phyloP scores from a whole-genome alignment of 2,329 filamentous ascomycete genomes.

The Trichoderma aggressivum region DNA sequence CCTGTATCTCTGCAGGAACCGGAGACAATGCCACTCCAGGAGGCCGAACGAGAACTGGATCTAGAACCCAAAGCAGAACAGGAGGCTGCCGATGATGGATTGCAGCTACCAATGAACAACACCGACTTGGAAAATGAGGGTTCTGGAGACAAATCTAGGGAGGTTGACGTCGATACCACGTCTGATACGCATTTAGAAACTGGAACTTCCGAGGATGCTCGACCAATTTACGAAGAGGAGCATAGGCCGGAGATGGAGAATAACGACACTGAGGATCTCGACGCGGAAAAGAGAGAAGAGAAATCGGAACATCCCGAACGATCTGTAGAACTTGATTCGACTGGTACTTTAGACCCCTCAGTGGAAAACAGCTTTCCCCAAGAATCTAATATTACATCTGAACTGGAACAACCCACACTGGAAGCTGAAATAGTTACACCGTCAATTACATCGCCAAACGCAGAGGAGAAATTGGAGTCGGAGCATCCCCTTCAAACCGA shows the following conservation, averaged over 20 bases:
- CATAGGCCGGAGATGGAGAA: background rate
- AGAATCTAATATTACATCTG: slow-evolving; percentile 13
- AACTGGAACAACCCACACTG: slow-evolving; percentile 13
- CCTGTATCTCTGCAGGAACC: slow-evolving; percentile 30
- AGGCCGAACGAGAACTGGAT: background rate
- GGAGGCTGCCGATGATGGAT: background rate
- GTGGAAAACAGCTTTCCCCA: slow-evolving; percentile 17
- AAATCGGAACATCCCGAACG: slow-evolving; percentile 31
- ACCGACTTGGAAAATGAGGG: background rate
- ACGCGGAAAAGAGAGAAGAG: slow-evolving; percentile 29
- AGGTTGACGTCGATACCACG: background rate
- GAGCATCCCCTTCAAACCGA: slow-evolving; percentile 12
- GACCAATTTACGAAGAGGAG: slow-evolving; percentile 9
- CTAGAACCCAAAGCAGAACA: background rate
- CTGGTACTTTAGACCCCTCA: slow-evolving; percentile 19
- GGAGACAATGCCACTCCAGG: slow-evolving; percentile 23
- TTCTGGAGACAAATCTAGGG: background rate
- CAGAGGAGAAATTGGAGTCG: slow-evolving; percentile 29
- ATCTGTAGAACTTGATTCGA: slow-evolving; percentile 16
- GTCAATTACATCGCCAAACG: slow-evolving; percentile 28
- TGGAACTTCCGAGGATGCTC: background rate
- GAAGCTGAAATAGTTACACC: background rate
- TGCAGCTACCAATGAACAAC: background rate
- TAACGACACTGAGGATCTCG: slow-evolving; percentile 16
- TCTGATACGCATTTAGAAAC: background rate